Base-by-base conservation (phyloP, 2,329 filamentous ascomycete genomes). In the Nemania diffusa region DNA sequence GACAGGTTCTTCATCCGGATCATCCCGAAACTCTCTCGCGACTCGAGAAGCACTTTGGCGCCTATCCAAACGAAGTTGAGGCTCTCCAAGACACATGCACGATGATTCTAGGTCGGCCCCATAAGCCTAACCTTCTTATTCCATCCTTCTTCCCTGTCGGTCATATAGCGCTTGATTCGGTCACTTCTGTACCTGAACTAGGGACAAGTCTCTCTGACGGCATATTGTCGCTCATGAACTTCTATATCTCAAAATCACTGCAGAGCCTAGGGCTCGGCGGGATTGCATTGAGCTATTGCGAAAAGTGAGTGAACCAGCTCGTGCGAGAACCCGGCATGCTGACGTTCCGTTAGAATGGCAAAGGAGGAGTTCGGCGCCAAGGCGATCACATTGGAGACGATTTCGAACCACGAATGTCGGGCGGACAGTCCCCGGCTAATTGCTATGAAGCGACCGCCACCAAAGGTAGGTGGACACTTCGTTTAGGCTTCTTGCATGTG, bases 141-240 rank as follows among this genome's bases (percentile, higher is more conserved):
- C 26, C 62, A 0, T 26, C 29, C 3, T 79, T 79, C 48, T 50
- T 73, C 5, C 77, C 78, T 0, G 67, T 79, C 24, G 77, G 77
- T 3, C 78, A 79, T 52, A 75, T 79, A 40, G 72, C 75, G 2
- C 71, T 79, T 3, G 74, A 75, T 63, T 62, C 52, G 3, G 67
- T 71, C 29, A 67, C 73, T 7, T 37, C 66, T 1, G 57, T 70
- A 3, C 53, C 69, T 1, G 69, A 67, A 24, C 58, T 75, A 3
- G 9, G 37, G 17, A 73, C 72, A 0, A 67, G 69, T 17, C 61
- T 69, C 9, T 37, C 67, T 3, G 56, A 67, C 5, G 74, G 73
- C 8, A 24, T 74, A 29, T 65, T 75, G 53, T 72, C 72, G 1
- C 68, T 76, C 42, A 66, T 67, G 56, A 70, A 69, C 9, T 75